phyloP scores from a whole-genome alignment of 1,139 yeast species.

The Magnusiomyces clavatus region DNA sequence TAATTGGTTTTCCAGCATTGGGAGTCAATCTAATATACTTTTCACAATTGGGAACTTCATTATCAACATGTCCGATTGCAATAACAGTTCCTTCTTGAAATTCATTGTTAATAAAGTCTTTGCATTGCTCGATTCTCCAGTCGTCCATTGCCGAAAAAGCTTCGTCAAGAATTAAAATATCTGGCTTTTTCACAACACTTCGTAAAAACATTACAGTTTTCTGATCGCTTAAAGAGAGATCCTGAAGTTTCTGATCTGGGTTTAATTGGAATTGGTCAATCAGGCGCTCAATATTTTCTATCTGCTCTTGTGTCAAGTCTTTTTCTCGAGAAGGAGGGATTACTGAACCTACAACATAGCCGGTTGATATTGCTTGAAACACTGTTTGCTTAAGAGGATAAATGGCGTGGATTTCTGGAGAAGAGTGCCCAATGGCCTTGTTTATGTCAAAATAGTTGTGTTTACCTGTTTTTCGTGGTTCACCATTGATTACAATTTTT shows the following conservation, averaged over 20 bases:
- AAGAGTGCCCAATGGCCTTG: conserved; percentile 70
- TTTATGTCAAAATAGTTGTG: conserved; percentile 74
- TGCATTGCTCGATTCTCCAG: conserved; percentile 55
- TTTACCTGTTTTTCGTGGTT: conserved; percentile 65
- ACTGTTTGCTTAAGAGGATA: conserved; percentile 54
- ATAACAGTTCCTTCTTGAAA: conserved; percentile 52
- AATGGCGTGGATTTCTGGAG: conserved; percentile 87
- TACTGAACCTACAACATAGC: conserved; percentile 58
- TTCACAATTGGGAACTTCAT: conserved; percentile 54
- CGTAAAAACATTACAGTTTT: conserved; percentile 70
- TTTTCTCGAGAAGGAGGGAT: conserved; percentile 32
- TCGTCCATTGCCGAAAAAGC: conserved; percentile 90
- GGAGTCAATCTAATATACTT: conserved; percentile 37
- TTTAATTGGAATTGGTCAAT: conserved; percentile 28
- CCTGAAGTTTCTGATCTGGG: conserved; percentile 39
- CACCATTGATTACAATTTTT: conserved; percentile 56
- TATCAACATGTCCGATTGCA: conserved; percentile 67
- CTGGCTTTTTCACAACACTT: conserved; percentile 69
- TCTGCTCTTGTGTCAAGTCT: conserved; percentile 33
- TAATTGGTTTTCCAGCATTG: conserved; percentile 15
- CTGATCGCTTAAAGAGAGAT: conserved; percentile 64
- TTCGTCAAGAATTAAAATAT: conserved; percentile 76
- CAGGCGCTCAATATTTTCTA: conserved; percentile 28
- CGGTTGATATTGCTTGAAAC: conserved; percentile 60
- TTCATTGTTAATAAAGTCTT: conserved; percentile 51